phyloP scores from a whole-genome alignment of 768 basidiomycete genomes.

The Suillus fuscotomentosus region DNA sequence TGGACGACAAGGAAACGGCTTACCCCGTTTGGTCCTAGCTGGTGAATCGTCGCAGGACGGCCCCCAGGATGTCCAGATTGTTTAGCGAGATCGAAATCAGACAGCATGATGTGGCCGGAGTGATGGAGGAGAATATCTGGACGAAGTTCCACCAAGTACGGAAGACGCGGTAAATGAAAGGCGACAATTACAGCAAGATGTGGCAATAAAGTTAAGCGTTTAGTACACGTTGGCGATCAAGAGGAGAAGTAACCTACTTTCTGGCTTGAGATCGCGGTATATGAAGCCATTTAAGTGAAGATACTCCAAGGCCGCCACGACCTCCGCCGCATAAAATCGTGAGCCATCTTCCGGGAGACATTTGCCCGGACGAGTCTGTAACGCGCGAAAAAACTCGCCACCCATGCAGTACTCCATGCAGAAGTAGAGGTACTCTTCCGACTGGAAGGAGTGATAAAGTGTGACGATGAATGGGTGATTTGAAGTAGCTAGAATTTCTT shows the following conservation, averaged over 20 bases:
- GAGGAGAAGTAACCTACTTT: slow-evolving; percentile 66
- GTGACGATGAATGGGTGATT: slow-evolving; percentile 99
- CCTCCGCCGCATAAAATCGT: slow-evolving; percentile 98
- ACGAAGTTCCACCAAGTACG: slow-evolving; percentile 10
- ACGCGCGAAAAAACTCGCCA: slow-evolving; percentile 97
- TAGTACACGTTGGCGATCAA: neutral
- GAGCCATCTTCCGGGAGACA: slow-evolving; percentile 95
- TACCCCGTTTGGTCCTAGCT: slow-evolving; percentile 86
- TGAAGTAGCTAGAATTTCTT: slow-evolving; percentile 97
- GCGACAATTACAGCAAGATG: slow-evolving; percentile 1
- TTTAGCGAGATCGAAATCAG: slow-evolving; percentile 98
- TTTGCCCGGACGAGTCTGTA: slow-evolving; percentile 95
- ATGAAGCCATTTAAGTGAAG: slow-evolving; percentile 99
- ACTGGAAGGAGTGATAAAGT: slow-evolving; percentile 98
- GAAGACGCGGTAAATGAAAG: slow-evolving; percentile 3
- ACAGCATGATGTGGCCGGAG: slow-evolving; percentile 98
- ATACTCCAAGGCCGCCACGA: slow-evolving; percentile 96
- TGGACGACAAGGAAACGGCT: slow-evolving; percentile 25
- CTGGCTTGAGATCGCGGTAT: slow-evolving; percentile 98
- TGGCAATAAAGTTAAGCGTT: slow-evolving; percentile 12
- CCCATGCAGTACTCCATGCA: slow-evolving; percentile 99
- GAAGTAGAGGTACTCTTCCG: slow-evolving; percentile 96
- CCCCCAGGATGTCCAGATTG: slow-evolving; percentile 86
- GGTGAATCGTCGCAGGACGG: slow-evolving; percentile 83
- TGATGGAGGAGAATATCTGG: slow-evolving; percentile 96